Evolutionary conservation across 2,329 filamentous ascomycete species (phyloP), one percentile per base, ranked within the genome.

Genomic region (Neofusicoccum kwambonambiense): DNA sequence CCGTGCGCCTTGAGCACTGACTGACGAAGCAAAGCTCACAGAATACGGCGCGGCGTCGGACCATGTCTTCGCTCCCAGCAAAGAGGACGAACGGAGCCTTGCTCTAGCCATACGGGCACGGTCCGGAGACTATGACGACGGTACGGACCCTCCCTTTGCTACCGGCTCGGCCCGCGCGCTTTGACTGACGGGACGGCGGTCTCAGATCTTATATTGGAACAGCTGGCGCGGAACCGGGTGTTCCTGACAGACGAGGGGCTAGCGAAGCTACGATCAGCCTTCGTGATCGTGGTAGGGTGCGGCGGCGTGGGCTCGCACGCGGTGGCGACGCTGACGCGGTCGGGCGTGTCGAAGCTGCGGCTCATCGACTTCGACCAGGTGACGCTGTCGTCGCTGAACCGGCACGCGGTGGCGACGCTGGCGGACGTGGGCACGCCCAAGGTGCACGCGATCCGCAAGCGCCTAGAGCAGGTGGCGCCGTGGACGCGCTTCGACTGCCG

Each of bases 331-430:
- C 87, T 99, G 35, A 90, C 92, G 4, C 89, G 95, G 35, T 97
- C 93, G 0, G 95, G 95, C 37, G 92, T 96, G 49, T 89, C 90
- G n/a, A 89, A 88, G 71, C 84, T 99, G 63, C 89, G 95, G 0
- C 85, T 99, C 42, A 88, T 99, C 70, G 95, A 99, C 77, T 99
- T 99, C 75, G 95, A 99, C 76, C 95, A 99, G 83, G 94, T 99
- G 39, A 96, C 93, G 0, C 83, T 99, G 50, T 96, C 92, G 68
- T 97, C 93, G 3, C 81, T 99, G 63, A 99, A 99, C 77, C 84
- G 95, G n/a, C 95, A 99, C 78, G 93, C 95, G 8, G 90, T 99
- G 1, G 95, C 95, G 4, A 98, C 94, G 0, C 83, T 98, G 6
- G 91, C 92, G 15, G 95, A 99, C 73, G 95, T 99, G 1, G 95